Evolutionary conservation across 345 rosid species (phyloP).

Genomic region (Bretschneidera sinensis): DNA sequence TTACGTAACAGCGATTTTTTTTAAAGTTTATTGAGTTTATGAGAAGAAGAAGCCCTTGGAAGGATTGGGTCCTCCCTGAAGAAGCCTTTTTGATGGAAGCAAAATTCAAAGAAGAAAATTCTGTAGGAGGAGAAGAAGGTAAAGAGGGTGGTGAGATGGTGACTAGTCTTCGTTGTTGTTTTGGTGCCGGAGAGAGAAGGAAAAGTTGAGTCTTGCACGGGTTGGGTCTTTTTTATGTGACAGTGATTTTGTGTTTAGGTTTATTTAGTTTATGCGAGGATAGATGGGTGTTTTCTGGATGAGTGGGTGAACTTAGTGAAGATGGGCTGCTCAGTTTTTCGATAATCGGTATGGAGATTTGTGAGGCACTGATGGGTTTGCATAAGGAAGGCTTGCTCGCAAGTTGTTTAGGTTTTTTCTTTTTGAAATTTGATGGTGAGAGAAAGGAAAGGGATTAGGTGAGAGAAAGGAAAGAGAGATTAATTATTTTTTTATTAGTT

Average conservation of each 20-base stretch:
- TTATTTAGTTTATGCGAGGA: slow-evolving; percentile 55
- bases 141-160: slow-evolving; percentile 11
- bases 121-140: background rate
- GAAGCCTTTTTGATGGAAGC: slow-evolving; percentile 35
- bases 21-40: slow-evolving; percentile 51
- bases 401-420: slow-evolving; percentile 55
- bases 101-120: background rate
- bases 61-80: slow-evolving; percentile 41
- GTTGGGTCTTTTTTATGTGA: slow-evolving; percentile 33
- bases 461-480: no score
- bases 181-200: slow-evolving; percentile 19
- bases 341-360: slow-evolving; percentile 58
- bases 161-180: slow-evolving; percentile 13
- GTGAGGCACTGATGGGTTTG: slow-evolving; percentile 58
- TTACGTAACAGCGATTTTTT: slow-evolving; percentile 23
- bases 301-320: slow-evolving; percentile 19
- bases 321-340: slow-evolving; percentile 47
- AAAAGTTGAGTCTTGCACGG: slow-evolving; percentile 44
- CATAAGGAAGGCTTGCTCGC: slow-evolving; percentile 45
- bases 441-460: no score
- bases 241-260: slow-evolving; percentile 36
- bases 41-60: slow-evolving; percentile 70
- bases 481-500: no score
- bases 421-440: slow-evolving; percentile 57
- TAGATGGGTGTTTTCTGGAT: slow-evolving; percentile 16